Percentiles rank a stretch among this genome's conserved stretches.
Conservation (phyloP, 2,329 filamentous ascomycete species). For the Cercospora sp. region DNA sequence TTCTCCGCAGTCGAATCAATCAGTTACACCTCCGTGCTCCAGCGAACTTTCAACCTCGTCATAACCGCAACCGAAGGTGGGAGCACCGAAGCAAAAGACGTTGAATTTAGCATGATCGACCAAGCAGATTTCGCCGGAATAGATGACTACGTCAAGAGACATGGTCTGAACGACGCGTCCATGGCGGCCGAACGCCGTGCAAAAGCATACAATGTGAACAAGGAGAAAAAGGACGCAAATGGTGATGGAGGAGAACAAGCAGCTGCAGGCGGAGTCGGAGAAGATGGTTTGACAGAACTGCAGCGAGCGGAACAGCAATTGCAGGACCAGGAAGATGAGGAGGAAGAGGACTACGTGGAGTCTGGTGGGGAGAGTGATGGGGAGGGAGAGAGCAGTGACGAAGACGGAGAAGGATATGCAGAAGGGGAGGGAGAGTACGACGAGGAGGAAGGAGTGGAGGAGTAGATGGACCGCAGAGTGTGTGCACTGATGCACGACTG, state of each 20-base stretch:
- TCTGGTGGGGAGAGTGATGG: slow-evolving; percentile 40
- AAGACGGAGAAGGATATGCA: slow-evolving; percentile 32
- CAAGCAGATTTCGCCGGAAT: slow-evolving; percentile 64
- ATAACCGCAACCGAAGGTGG: slow-evolving; percentile 42
- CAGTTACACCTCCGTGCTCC: slow-evolving; percentile 64
- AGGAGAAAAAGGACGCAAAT: slow-evolving; percentile 36
- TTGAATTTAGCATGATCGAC: slow-evolving; percentile 67
- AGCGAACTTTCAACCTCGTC: slow-evolving; percentile 67
- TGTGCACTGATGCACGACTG: not conserved
- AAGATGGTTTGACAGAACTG: slow-evolving; percentile 34
- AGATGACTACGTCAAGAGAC: slow-evolving; percentile 62
- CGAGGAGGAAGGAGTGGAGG: slow-evolving; percentile 19
- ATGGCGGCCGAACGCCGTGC: slow-evolving; percentile 61
- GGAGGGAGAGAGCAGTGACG: slow-evolving; percentile 36
- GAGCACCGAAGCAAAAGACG: slow-evolving; percentile 47
- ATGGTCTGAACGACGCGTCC: slow-evolving; percentile 63
- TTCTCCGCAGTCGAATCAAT: slow-evolving; percentile 61
- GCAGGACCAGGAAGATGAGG: slow-evolving; percentile 39
- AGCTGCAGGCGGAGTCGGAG: slow-evolving; percentile 31
- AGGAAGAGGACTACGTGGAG: slow-evolving; percentile 40
- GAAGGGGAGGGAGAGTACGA: slow-evolving; percentile 33
- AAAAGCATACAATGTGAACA: slow-evolving; percentile 59
- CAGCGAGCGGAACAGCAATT: slow-evolving; percentile 37
- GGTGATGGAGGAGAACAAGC: slow-evolving; percentile 24
- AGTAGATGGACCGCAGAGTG: not conserved